Evolutionary conservation across 768 basidiomycete species (phyloP).

Genomic region (Rhodotorula paludigena): DNA sequence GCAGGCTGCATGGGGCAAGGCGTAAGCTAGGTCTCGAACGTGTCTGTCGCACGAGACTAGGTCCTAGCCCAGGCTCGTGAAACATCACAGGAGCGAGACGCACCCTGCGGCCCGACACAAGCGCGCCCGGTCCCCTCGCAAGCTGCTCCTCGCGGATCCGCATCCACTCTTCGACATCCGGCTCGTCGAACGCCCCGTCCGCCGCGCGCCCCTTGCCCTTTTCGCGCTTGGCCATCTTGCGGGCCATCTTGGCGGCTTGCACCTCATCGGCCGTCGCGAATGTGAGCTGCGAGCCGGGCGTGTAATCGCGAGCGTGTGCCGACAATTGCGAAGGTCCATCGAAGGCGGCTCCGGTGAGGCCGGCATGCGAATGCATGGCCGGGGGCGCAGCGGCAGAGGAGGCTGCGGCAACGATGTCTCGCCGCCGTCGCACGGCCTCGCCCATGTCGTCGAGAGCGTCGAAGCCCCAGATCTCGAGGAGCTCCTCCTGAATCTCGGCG

Average conservation of each 20-base stretch:
- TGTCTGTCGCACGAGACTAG: too few relatives aligned
- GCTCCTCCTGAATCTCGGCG: slow-evolving; percentile 69
- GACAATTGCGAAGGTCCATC: slow-evolving; percentile 4
- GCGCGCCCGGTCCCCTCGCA: slow-evolving; percentile 23
- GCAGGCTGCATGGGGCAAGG: slow-evolving; percentile 27
- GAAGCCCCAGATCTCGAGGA: slow-evolving; percentile 76
- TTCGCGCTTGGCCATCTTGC: slow-evolving; percentile 20
- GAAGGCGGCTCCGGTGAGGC: neutral
- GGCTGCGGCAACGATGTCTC: slow-evolving; percentile 47
- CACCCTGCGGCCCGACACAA: slow-evolving; percentile 24
- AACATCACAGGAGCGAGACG: neutral
- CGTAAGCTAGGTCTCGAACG: too few relatives aligned
- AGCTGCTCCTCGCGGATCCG: slow-evolving; percentile 25
- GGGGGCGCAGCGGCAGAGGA: neutral
- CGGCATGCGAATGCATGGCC: neutral
- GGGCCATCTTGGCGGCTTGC: slow-evolving; percentile 32
- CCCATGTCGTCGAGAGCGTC: slow-evolving; percentile 74
- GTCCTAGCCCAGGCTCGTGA: neutral
- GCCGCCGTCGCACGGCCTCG: slow-evolving; percentile 62
- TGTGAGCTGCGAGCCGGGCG: slow-evolving; percentile 30
- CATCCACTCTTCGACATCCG: slow-evolving; percentile 29
- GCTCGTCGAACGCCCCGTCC: neutral
- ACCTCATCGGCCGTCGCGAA: slow-evolving; percentile 33
- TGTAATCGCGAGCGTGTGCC: slow-evolving; percentile 27
- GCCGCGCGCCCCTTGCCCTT: slow-evolving; percentile 27